These are phyloP conservation scores for Wickerhamomyces queroliae DNA, from an alignment of 805 yeast species.

Conservation along the genomic window DNA sequence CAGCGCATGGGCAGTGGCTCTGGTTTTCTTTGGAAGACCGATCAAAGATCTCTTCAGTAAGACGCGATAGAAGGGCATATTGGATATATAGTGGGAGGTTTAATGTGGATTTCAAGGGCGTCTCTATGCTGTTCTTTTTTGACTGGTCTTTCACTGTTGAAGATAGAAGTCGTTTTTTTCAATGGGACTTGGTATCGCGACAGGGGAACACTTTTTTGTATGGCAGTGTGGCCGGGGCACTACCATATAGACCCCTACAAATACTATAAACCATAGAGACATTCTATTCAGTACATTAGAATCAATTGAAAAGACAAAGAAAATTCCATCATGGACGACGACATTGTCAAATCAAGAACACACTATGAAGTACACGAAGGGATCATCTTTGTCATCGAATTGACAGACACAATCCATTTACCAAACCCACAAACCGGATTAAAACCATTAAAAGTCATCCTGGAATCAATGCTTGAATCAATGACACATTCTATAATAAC, in stretches of 20 bases:
- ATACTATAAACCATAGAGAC: too few relatives aligned
- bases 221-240: too few relatives aligned
- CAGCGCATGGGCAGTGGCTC: constrained; percentile 59
- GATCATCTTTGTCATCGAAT: constrained; percentile 55
- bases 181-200: too few relatives aligned
- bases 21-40: constrained; percentile 68
- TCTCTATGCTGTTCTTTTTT: too few relatives aligned
- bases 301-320: too few relatives aligned
- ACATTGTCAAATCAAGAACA: neutral
- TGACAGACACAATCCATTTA: constrained; percentile 39
- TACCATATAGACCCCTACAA: too few relatives aligned
- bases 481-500: constrained; percentile 62
- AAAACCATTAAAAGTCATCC: constrained; percentile 50
- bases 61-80: constrained; percentile 26
- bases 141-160: too few relatives aligned
- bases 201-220: too few relatives aligned
- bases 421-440: constrained; percentile 30
- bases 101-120: neutral
- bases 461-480: constrained; percentile 54
- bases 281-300: too few relatives aligned
- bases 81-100: neutral
- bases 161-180: too few relatives aligned
- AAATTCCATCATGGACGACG: constrained; percentile 1
- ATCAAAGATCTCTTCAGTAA: constrained; percentile 79
- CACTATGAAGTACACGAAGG: constrained; percentile 53